Conservation (phyloP, 2,329 filamentous ascomycete species). For the Grosmannia clavigera region DNA sequence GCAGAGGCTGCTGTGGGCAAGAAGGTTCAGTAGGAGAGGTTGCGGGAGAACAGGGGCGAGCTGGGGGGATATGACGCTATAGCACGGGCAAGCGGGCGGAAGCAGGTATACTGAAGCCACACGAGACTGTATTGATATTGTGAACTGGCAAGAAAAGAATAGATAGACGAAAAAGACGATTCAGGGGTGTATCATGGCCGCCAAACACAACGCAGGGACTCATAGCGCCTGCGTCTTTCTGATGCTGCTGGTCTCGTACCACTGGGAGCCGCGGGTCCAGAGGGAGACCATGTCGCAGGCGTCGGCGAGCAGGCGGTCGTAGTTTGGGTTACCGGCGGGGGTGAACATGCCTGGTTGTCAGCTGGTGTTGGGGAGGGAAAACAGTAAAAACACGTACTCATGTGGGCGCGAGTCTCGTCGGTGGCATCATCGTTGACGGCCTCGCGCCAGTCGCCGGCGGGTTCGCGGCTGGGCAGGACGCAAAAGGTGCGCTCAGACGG, state of each 20-base stretch:
- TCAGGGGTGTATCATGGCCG: not conserved
- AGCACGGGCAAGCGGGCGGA: too few species aligned
- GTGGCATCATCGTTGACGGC: constrained; percentile 66
- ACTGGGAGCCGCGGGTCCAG: constrained; percentile 53
- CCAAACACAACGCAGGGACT: not conserved
- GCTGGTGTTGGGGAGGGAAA: constrained; percentile 7
- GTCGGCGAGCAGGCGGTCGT: constrained; percentile 51
- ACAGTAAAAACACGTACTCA: constrained; percentile 31
- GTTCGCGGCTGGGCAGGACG: constrained; percentile 51
- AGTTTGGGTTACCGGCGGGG: constrained; percentile 58
- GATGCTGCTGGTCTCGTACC: constrained; percentile 45
- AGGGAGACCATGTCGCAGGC: constrained; percentile 51
- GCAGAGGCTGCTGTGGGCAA: constrained; percentile 23
- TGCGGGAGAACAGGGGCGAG: not conserved
- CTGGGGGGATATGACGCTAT: not conserved
- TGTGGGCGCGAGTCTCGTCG: constrained; percentile 75
- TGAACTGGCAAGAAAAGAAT: not conserved
- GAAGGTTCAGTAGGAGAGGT: constrained; percentile 22
- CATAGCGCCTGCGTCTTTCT: not conserved
- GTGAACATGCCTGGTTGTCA: constrained; percentile 54
- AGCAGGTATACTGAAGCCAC: not conserved
- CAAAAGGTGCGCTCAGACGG: constrained; percentile 77
- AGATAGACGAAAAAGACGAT: not conserved
- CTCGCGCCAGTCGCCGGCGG: constrained; percentile 45
- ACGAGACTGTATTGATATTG: not conserved